Conservation (phyloP, 2,329 filamentous ascomycete species). For the Drechslerella coelobrocha region DNA sequence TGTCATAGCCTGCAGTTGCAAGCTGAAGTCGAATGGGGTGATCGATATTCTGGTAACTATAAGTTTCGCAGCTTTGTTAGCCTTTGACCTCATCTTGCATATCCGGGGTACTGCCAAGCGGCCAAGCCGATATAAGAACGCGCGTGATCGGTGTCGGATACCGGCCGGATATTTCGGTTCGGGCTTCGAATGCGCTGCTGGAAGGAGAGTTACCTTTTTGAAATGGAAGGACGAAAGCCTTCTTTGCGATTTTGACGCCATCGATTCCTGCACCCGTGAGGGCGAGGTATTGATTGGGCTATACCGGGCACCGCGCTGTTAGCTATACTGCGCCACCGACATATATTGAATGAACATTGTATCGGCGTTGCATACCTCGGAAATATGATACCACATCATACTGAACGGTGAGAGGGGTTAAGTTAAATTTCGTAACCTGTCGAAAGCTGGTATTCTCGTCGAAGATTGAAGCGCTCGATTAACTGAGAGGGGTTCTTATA, state of each 20-base stretch:
- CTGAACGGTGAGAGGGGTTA: not conserved
- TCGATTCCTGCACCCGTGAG: conserved; percentile 80
- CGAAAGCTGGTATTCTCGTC: not conserved
- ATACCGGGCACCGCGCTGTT: not conserved
- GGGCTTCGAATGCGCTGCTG: not conserved
- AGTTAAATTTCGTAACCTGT: not conserved
- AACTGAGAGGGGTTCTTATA: not conserved
- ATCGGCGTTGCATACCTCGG: conserved; percentile 45
- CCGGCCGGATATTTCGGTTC: not conserved
- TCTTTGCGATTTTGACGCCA: conserved; percentile 78
- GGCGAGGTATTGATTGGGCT: conserved; percentile 82
- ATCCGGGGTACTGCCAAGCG: not conserved
- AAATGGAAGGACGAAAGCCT: conserved; percentile 73
- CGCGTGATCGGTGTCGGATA: not conserved
- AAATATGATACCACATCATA: conserved; percentile 53
- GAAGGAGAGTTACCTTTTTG: conserved; percentile 62
- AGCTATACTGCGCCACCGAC: conserved; percentile 3
- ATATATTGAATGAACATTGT: not conserved
- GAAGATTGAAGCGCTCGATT: not conserved
- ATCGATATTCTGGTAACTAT: conserved; percentile 63
- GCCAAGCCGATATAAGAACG: no score
- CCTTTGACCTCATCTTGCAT: conserved; percentile 11
- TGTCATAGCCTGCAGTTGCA: conserved; percentile 86
- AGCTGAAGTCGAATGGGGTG: conserved; percentile 80
- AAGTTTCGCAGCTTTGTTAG: conserved; percentile 49